These are phyloP conservation scores for Populus simonii DNA, from an alignment of 345 rosid species.

Conservation along the genomic window DNA sequence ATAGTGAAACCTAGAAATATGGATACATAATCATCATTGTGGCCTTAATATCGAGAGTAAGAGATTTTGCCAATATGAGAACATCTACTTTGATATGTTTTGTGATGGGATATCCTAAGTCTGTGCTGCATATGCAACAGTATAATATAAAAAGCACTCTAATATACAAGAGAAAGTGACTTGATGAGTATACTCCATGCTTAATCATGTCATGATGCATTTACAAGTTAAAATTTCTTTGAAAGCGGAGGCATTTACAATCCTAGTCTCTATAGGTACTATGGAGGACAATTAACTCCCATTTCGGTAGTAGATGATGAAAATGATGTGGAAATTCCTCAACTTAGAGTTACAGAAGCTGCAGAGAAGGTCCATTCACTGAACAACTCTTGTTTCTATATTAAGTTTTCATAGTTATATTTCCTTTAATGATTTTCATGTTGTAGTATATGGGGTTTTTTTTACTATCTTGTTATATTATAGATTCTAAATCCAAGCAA, in stretches of 20 bases:
- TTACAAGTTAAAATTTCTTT: background rate
- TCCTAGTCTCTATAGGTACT: conserved; percentile 54
- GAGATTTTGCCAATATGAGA: background rate
- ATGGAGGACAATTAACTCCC: conserved; percentile 76
- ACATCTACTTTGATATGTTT: background rate
- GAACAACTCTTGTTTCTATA: background rate
- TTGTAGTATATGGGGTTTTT: background rate
- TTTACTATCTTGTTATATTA: background rate
- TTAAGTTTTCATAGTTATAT: background rate
- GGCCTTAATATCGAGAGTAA: background rate
- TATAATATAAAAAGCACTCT: background rate
- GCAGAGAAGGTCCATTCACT: conserved; percentile 75
- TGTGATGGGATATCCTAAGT: background rate
- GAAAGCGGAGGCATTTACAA: background rate
- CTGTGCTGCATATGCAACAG: background rate
- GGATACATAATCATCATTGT: background rate
- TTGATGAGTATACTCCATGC: background rate
- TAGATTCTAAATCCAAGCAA: background rate
- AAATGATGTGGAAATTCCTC: conserved; percentile 41
- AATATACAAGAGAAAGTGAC: background rate
- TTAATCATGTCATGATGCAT: background rate
- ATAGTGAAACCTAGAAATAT: background rate
- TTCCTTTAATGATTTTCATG: background rate
- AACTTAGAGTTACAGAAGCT: conserved; percentile 65
- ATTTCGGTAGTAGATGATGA: conserved; percentile 57